Conservation (phyloP, 495 filamentous ascomycete genomes). For the Physcia stellaris region DNA sequence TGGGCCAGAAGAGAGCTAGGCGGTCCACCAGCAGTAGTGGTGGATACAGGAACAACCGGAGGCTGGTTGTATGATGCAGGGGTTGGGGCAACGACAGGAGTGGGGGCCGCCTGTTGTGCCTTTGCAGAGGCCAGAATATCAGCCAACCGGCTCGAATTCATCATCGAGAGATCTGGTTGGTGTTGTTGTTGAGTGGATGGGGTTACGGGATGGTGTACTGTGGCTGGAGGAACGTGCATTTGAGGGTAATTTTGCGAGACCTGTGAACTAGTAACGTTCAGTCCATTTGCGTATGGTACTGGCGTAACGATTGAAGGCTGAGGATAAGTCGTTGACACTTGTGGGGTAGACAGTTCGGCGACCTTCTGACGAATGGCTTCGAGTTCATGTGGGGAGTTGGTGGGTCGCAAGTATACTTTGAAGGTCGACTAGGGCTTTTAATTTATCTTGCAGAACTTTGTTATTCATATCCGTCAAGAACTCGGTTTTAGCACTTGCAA, state of each 20-base stretch:
- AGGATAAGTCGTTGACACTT: constrained; percentile 14
- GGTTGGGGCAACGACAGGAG: constrained; percentile 6
- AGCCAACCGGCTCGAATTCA: constrained; percentile 35
- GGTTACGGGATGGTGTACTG: constrained; percentile 15
- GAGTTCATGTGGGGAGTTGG: constrained; percentile 67
- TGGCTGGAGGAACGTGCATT: too few relatives aligned
- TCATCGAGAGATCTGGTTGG: constrained; percentile 25
- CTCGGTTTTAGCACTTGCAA: constrained; percentile 52
- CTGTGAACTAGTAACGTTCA: too few relatives aligned
- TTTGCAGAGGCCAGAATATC: constrained; percentile 35
- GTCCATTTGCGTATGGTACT: constrained; percentile 15
- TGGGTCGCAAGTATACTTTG: constrained; percentile 67
- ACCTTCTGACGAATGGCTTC: constrained; percentile 69
- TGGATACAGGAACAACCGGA: constrained; percentile 16
- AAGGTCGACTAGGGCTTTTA: constrained; percentile 79
- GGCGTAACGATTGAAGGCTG: constrained; percentile 15
- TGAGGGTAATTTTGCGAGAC: too few relatives aligned
- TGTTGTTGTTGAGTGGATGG: constrained; percentile 15
- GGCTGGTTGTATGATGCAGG: constrained; percentile 1
- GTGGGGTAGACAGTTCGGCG: constrained; percentile 40
- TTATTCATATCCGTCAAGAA: constrained; percentile 63
- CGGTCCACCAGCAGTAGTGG: constrained; percentile 16
- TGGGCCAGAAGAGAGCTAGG: constrained; percentile 35
- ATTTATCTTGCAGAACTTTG: constrained; percentile 53
- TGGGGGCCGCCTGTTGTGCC: constrained; percentile 23